Evolutionary conservation across 1,284 basidiomycete species (phyloP), one percentile per base, ranked within the genome.

Genomic region (Leccinum proximum): DNA sequence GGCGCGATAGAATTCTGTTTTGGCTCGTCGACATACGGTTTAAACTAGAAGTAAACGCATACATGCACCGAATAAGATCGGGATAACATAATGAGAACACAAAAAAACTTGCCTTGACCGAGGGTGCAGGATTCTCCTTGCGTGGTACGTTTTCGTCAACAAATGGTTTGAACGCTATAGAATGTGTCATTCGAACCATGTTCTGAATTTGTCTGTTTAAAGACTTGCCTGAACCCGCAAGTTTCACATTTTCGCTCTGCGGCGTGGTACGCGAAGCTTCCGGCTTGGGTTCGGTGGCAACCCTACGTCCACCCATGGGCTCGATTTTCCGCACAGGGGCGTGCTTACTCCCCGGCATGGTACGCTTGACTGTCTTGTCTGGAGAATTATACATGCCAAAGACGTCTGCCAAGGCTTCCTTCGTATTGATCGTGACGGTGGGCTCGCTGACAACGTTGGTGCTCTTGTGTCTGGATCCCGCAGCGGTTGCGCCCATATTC

Each of bases 351-450:
- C 89, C 89, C 11, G 81, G 75, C 64, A 78, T 73, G 5, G 81
- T 64, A 42, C 80, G 74, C 68, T 79, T 84, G 59, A 84, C 83
- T 0, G 91, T 93, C 78, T 89, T 90, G 66, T 92, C 89, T 2
- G 91, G 91, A 8, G 90, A 92, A 75, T 97, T 96, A 75, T 94
- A 96, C 88, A 97, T 93, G 64, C 89, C 90, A 79, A 94, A 94
- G 48, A 97, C 93, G 74, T 97, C 95, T n/a, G 87, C 91, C 61
- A 96, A 82, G 3, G 96, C 96, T 67, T 94, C 92, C 75, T 94
- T 95, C 57, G 92, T 94, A 73, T 93, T 93, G 67, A 94, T 87
- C 0, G 92, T 94, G 5, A 91, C 88, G 1, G 90, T 88, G 8
- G 88, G 84, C 70, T 87, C 84, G 38, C 45, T 65, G 59, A 68